Evolutionary conservation across 31 red algal species (phyloP), one percentile per base, ranked within the genome.

Genomic region (Odonthalia washingtoniensis): DNA sequence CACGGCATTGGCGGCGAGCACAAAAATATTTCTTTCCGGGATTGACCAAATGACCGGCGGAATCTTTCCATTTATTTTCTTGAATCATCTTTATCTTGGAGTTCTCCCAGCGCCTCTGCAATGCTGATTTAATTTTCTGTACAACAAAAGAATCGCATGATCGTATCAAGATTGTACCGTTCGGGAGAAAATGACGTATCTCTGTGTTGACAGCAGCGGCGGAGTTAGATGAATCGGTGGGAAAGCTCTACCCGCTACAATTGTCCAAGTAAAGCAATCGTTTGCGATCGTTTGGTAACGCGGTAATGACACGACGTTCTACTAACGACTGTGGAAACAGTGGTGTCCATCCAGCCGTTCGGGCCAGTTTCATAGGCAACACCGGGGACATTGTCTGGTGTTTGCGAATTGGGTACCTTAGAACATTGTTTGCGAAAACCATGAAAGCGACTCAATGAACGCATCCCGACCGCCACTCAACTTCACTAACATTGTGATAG

Each of bases 81-180:
- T 21, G 49, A 21, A 57, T 57, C 49, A 57, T 57, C 12, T 57
- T 14, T 21, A 21, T 9, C 49, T 57, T 57, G 21, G 21, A 57
- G 12, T 9, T 57, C 21, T 57, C 49, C 49, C 49, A 57, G 21
- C 9, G 49, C 12, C 9, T 14, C 12, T 9, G 12, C 49, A 9
- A 21, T 57, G 49, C 65, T 2, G 9, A 14, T 30, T 84, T 84
- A 35, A 84, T 72, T n/a, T 72, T 46, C 35, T 84, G 65, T 1
- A 84, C 72, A 39, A 84, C 6, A 34, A 84, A 84, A 1, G 81
- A 72, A 27, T 84, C 81, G 14, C 35, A 37, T 72, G 65, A 65
- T 37, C 46, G 81, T 2, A 69, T 2, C 2, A 84, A 40, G 32
- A 72, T 32, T 2, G 81, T 84, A 1, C 64, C 61, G 16, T 69